Evolutionary conservation across 768 basidiomycete species (phyloP).

Genomic region (Mycena albidolilacea): DNA sequence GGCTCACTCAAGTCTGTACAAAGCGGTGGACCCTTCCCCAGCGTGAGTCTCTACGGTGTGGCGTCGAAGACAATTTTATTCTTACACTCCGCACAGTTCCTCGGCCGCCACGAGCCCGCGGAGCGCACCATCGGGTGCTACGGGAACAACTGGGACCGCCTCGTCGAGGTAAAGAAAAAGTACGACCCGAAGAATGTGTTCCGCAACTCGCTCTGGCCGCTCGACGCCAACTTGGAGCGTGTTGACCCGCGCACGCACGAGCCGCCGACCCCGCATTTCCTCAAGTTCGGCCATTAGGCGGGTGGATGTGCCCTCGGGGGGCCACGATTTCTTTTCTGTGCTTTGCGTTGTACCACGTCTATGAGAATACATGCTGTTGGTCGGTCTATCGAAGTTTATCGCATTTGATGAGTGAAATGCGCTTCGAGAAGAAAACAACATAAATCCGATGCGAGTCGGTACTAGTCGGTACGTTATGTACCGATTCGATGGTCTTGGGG

Average conservation of each 20-base stretch:
- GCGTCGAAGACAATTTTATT: constrained; percentile 31
- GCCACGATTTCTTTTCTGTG: background rate
- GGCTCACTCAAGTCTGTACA: constrained; percentile 80
- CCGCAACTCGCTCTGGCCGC: constrained; percentile 86
- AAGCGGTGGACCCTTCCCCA: constrained; percentile 87
- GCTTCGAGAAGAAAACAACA: too few relatives aligned
- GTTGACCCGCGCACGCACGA: constrained; percentile 76
- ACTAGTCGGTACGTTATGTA: too few relatives aligned
- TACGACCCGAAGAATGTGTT: constrained; percentile 88
- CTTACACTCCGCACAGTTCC: constrained; percentile 65
- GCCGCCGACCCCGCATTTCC: constrained; percentile 64
- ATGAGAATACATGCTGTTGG: background rate
- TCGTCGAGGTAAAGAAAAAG: constrained; percentile 77
- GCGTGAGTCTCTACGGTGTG: constrained; percentile 64
- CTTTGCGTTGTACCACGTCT: background rate
- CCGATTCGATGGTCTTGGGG: too few relatives aligned
- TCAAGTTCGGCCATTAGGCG: constrained; percentile 44
- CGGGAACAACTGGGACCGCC: constrained; percentile 81
- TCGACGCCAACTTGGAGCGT: constrained; percentile 67
- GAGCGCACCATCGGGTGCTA: constrained; percentile 76
- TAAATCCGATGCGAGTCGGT: too few relatives aligned
- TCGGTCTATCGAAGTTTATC: too few relatives aligned
- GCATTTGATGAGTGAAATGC: too few relatives aligned
- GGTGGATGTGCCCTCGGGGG: background rate
- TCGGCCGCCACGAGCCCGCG: constrained; percentile 78